phyloP scores from a whole-genome alignment of 306 rosid genomes.

The Castanea crenata region DNA sequence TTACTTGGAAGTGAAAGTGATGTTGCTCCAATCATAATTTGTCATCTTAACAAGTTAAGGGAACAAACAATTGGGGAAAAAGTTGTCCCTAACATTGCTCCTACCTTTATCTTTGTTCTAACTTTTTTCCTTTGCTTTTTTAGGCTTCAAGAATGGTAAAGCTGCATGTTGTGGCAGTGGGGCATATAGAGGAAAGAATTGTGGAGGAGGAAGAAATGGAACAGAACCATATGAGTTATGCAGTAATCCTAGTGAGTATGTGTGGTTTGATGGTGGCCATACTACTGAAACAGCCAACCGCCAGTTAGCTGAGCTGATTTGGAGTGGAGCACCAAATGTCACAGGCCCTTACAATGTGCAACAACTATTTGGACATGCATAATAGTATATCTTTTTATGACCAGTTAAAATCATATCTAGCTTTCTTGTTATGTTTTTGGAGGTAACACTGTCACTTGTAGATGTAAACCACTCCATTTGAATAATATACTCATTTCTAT shows the following conservation, averaged over 20 bases:
- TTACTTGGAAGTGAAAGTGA: no score
- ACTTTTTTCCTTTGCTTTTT: not conserved
- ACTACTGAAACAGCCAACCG: conserved; percentile 27
- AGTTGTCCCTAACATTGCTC: no score
- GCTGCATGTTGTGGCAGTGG: conserved; percentile 48
- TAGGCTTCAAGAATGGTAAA: conserved; percentile 14
- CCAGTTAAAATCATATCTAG: not conserved
- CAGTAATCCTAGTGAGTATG: conserved; percentile 26
- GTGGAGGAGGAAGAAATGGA: conserved; percentile 33
- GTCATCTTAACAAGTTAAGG: no score
- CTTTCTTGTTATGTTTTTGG: not conserved
- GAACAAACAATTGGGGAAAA: no score
- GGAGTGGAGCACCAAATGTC: conserved; percentile 24
- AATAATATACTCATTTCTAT: no score
- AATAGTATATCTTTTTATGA: not conserved
- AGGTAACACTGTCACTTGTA: not conserved
- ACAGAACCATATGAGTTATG: conserved; percentile 22
- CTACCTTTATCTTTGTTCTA: not conserved
- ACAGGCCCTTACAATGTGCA: conserved; percentile 29
- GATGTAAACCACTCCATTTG: not conserved
- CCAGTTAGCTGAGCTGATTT: conserved; percentile 30
- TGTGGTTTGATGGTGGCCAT: conserved; percentile 39
- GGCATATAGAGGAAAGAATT: conserved; percentile 14
- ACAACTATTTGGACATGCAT: conserved; percentile 25
- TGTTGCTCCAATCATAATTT: no score